Evolutionary conservation across 208 protist species (phyloP), one percentile per base, ranked within the genome.

Genomic region (Paratrypanosoma confusum): DNA sequence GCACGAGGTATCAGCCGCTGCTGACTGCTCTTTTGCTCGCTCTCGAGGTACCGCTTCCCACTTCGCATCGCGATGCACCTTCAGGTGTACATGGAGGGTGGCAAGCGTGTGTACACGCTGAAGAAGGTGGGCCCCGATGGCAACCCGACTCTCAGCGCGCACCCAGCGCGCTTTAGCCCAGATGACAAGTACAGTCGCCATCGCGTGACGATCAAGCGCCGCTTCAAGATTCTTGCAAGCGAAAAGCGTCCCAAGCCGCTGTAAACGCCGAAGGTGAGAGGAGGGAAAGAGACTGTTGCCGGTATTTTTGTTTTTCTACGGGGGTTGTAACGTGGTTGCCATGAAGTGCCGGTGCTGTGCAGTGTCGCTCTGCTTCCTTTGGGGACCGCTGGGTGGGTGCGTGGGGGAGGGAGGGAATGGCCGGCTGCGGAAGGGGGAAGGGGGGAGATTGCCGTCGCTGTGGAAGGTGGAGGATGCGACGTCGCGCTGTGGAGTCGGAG

Each of bases 161-260:
- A 96, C 50, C 86, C 86, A 27, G 87, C 87, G 11, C 72, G 87
- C 39, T 96, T 96, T 59, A 93, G 87, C 55, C 90, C 90, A 6
- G 82, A 95, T 46, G 87, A 96, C 58, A 90, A 89, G 51, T 95
- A 81, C 61, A 90, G 77, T 53, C 74, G 83, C 17, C 72, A 96
- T 44, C 84, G 90, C 54, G 64, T 96, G 13, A 69, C 61, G 3
- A 85, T 96, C 51, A 96, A 96, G 73, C 69, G 81, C 35, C 81
- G 86, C 17, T 93, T 94, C 52, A 93, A 90, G 71, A 71, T 73
- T 18, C 73, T 95, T 36, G 45, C 67, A 5, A 71, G 60, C 0
- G 77, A 87, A 43, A 79, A 79, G 46, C 71, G 74, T 33, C 65
- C 65, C 20, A 85, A 84, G 65, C 46, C 72, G 2, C 42, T 93